These are phyloP conservation scores for Monosporascus sp. DNA, from an alignment of 2,329 filamentous ascomycete genomes.

Conservation along the genomic window DNA sequence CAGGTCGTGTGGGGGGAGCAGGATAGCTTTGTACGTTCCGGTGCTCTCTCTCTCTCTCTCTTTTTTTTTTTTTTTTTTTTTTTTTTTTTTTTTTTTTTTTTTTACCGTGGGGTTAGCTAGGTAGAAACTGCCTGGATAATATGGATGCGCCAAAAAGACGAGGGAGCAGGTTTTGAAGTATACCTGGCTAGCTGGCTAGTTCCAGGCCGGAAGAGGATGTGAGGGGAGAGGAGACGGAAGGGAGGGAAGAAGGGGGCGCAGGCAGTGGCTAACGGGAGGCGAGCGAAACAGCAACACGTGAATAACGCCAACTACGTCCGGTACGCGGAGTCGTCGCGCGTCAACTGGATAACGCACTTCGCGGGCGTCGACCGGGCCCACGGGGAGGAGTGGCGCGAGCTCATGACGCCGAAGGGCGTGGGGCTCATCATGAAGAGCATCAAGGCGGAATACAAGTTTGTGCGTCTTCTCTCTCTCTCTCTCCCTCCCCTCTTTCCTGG, in stretches of 20 bases:
- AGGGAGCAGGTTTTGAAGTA: constrained; percentile 37
- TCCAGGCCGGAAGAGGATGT: too few species aligned
- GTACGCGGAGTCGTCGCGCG: constrained; percentile 75
- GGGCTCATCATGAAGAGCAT: constrained; percentile 79
- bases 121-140: constrained; percentile 29
- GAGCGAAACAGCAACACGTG: constrained; percentile 57
- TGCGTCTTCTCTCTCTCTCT: constrained; percentile 35
- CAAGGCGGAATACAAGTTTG: constrained; percentile 81
- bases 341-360: constrained; percentile 73
- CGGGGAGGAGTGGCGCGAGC: constrained; percentile 57
- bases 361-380: constrained; percentile 58
- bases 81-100: not conserved
- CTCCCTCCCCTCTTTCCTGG: not conserved
- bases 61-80: not conserved
- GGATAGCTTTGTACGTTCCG: constrained; percentile 46
- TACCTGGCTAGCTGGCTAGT: too few species aligned
- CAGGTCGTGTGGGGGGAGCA: constrained; percentile 58
- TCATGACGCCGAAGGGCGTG: constrained; percentile 59
- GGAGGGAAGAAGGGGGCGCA: constrained; percentile 17
- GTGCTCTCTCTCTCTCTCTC: not conserved
- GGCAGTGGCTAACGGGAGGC: not conserved
- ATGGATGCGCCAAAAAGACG: too few species aligned
- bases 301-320: constrained; percentile 83
- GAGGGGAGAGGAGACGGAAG: constrained; percentile 9
- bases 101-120: not conserved